phyloP scores from a whole-genome alignment of 805 yeast genomes.

The Wickerhamomyces alni region DNA sequence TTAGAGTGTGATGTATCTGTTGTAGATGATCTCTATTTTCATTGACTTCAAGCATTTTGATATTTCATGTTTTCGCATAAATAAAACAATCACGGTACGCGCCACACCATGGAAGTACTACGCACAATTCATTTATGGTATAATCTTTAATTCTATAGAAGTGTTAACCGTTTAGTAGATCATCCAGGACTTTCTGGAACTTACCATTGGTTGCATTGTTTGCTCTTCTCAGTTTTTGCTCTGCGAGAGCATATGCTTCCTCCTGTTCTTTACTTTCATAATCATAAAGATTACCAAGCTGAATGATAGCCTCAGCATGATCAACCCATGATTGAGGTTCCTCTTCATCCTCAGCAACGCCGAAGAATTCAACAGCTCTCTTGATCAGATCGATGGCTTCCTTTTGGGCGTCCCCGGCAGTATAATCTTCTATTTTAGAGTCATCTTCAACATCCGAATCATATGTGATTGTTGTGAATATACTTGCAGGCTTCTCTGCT shows the following conservation, averaged over 20 bases:
- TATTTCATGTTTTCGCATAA: no score
- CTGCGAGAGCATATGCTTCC: slow-evolving; percentile 60
- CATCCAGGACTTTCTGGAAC: slow-evolving; percentile 57
- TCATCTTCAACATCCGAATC: slow-evolving; percentile 42
- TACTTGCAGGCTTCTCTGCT: slow-evolving; percentile 54
- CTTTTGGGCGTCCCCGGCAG: slow-evolving; percentile 38
- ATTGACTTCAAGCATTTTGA: no score
- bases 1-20: neutral
- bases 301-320: slow-evolving; percentile 80
- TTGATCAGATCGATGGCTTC: slow-evolving; percentile 42
- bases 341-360: slow-evolving; percentile 57
- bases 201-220: slow-evolving; percentile 77
- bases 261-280: slow-evolving; percentile 66
- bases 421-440: slow-evolving; percentile 17
- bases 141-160: neutral
- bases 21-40: no score
- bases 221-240: slow-evolving; percentile 59
- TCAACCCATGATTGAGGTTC: slow-evolving; percentile 80
- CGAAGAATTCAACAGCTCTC: slow-evolving; percentile 52
- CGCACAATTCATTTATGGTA: no score
- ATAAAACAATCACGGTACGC: no score
- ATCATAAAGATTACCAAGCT: slow-evolving; percentile 68
- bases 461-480: slow-evolving; percentile 52
- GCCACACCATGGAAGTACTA: no score
- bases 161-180: slow-evolving; percentile 28